Percentiles rank a stretch among this genome's conserved stretches.
phyloP scores from a whole-genome alignment of 176 grass and related monocot genomes.

The Rhipidocladum racemiflorum region DNA sequence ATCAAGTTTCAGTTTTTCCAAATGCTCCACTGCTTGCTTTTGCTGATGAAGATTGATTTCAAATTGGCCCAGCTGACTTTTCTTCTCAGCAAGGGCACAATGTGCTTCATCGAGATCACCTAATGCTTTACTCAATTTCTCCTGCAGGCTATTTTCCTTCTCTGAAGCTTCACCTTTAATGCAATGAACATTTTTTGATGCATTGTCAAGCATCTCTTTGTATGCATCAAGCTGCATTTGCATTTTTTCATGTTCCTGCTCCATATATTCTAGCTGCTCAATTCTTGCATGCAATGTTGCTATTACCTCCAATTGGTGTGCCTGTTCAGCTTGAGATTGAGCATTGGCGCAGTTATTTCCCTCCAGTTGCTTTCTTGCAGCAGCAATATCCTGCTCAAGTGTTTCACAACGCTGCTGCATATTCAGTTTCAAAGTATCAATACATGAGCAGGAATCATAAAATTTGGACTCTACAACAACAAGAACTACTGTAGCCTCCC shows the following conservation, averaged over 20 bases:
- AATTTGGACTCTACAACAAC: conserved; percentile 41
- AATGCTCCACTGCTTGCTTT: conserved; percentile 35
- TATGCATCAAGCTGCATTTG: conserved; percentile 49
- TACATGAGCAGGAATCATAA: conserved; percentile 39
- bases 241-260: conserved; percentile 43
- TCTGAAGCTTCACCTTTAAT: conserved; percentile 54
- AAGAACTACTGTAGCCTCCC: conserved; percentile 34
- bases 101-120: conserved; percentile 52
- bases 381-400: conserved; percentile 31
- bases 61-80: conserved; percentile 35
- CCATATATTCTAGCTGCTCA: conserved; percentile 45
- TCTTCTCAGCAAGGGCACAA: conserved; percentile 35
- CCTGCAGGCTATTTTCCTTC: conserved; percentile 52
- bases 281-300: conserved; percentile 40
- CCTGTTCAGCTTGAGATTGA: conserved; percentile 39
- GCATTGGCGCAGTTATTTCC: conserved; percentile 34
- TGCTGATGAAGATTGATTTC: conserved; percentile 42
- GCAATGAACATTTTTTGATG: conserved; percentile 40
- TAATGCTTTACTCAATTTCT: conserved; percentile 39
- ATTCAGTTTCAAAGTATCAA: conserved; percentile 36
- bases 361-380: conserved; percentile 39
- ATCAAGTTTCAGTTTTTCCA: conserved; percentile 39
- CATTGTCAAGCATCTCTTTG: conserved; percentile 54
- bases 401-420: conserved; percentile 37
- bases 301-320: conserved; percentile 30